Percentiles rank a stretch among this genome's conserved stretches.
phyloP scores from a whole-genome alignment of 2,329 filamentous ascomycete genomes.

The Aspergillus pseudoglaucus region DNA sequence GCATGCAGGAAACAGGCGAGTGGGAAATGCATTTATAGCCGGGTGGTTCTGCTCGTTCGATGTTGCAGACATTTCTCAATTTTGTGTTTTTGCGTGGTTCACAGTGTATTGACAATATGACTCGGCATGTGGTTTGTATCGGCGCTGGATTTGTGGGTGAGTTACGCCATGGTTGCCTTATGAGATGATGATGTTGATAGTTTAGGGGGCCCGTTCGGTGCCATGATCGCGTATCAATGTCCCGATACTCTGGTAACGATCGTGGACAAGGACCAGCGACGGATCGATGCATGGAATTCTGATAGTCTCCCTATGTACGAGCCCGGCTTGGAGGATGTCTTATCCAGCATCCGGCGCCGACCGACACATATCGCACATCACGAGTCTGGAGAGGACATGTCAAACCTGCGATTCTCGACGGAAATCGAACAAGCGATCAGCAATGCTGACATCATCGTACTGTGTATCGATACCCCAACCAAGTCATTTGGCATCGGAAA shows the following conservation, averaged over 20 bases:
- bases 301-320: not conserved
- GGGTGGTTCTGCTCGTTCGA: too few species aligned
- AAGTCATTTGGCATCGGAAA: constrained; percentile 63
- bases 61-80: not conserved
- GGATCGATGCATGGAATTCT: not conserved
- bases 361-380: not conserved
- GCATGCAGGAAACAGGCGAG: too few species aligned
- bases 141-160: not conserved
- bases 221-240: not conserved
- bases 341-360: not conserved
- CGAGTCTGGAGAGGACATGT: constrained; percentile 11
- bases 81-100: not conserved
- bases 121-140: not conserved
- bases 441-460: constrained; percentile 65
- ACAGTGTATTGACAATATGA: not conserved
- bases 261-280: not conserved
- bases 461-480: constrained; percentile 73
- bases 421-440: constrained; percentile 56
- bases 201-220: not conserved
- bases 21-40: too few species aligned
- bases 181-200: not conserved
- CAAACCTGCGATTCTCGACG: constrained; percentile 68
- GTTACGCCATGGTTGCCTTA: not conserved
- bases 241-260: not conserved
- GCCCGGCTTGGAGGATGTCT: not conserved